Evolutionary conservation across 495 filamentous ascomycete genomes (phyloP), one percentile per base, ranked within the genome.

Genomic region (Hypoxylon lenormandii): DNA sequence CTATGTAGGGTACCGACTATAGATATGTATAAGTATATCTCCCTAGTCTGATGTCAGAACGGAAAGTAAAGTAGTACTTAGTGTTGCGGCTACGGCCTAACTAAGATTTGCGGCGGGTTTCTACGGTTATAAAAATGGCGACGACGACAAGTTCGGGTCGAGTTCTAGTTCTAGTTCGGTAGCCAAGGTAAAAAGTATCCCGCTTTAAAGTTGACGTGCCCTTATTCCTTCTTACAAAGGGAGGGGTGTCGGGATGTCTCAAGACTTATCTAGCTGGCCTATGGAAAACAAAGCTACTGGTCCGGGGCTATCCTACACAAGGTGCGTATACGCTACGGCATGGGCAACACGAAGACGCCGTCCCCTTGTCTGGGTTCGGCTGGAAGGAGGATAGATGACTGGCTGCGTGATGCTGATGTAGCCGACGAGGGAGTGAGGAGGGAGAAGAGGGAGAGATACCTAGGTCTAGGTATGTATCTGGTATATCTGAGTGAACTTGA

Each of bases 301-400:
- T 51, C 28, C 50, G 38, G 43, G 38, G 13, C 56, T 67, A 40
- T 52, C 47, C 33, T 57, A 18, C 33, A 19, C 23, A 3, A 28
- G 60, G 55, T 51, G 45, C 51, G 55, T 60, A 49, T 33, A 60
- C 33, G 48, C 63, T 59, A 71, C 64, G 71, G 61, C 57, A 69
- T 59, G 64, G 64, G 57, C 50, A 59, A 52, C 33, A 59, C 37
- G 36, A 59, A 59, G 38, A 47, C 18, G 28, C 47, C 38, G 6
- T 54, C 23, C 56, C 37, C 16, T 50, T 38, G 50, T 57, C 45
- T 58, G 43, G 42, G 28, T 49, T 74, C 74, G 74, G 74, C 40
- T 74, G 69, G 74, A 74, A 73, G 72, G 72, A 71, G 55, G 53
- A 33, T 69, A 54, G 65, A 67, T 76, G 72, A 72, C 54, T 76